Conservation (phyloP, 2,329 filamentous ascomycete species). For the Lecanosticta acicola region DNA sequence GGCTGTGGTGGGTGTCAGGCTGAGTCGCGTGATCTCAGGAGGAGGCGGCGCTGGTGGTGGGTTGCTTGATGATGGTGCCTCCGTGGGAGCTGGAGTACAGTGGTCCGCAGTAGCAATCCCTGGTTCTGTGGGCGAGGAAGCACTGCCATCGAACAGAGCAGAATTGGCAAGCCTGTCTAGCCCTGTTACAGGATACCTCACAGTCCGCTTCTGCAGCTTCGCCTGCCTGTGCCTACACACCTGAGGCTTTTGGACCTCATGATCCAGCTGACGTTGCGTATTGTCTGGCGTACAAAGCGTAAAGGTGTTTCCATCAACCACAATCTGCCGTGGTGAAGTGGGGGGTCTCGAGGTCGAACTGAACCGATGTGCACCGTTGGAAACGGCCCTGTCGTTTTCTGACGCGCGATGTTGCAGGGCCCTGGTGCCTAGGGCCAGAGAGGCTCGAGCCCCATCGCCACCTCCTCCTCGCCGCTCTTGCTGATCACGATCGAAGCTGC, state of each 20-base stretch:
- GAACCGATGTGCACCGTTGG: background rate
- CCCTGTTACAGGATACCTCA: background rate
- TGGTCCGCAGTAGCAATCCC: background rate
- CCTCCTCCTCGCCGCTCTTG: too few relatives aligned
- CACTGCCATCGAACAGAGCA: constrained; percentile 4
- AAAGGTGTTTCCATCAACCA: background rate
- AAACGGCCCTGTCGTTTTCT: background rate
- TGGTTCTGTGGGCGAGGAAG: background rate
- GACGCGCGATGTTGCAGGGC: background rate
- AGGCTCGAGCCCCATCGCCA: background rate
- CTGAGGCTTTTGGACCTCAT: background rate
- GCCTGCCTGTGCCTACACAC: constrained; percentile 15
- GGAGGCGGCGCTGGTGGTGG: background rate
- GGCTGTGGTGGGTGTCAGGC: constrained; percentile 5
- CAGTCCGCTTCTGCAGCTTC: constrained; percentile 3
- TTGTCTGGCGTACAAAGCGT: background rate
- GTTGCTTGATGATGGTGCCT: background rate
- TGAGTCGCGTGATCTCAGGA: background rate
- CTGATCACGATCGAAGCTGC: background rate
- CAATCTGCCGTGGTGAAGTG: background rate
- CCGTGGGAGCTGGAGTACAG: background rate
- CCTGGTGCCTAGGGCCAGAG: background rate
- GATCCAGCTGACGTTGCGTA: background rate
- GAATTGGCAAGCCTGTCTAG: background rate
- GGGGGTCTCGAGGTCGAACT: background rate